These are phyloP conservation scores for Thamnidium elegans DNA, from an alignment of 192 early-diverging fungal species.

Conservation along the genomic window DNA sequence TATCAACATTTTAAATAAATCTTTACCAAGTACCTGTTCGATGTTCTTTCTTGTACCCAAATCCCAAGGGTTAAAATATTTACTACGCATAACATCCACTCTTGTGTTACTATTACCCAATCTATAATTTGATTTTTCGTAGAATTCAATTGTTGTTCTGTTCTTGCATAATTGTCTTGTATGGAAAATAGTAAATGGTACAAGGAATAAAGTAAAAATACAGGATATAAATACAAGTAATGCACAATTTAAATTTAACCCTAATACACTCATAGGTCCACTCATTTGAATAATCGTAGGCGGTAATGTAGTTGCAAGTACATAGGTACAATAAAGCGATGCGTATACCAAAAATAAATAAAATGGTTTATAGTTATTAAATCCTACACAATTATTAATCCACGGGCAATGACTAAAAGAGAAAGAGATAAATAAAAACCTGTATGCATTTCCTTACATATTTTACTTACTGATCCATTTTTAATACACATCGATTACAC, in stretches of 20 bases:
- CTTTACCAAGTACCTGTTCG: constrained; percentile 30
- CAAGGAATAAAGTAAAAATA: constrained; percentile 45
- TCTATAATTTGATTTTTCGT: constrained; percentile 33
- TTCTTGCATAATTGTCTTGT: constrained; percentile 46
- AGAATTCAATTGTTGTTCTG: constrained; percentile 55
- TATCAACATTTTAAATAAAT: constrained; percentile 20
- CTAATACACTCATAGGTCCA: constrained; percentile 29
- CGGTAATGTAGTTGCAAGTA: constrained; percentile 42
- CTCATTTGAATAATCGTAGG: constrained; percentile 22
- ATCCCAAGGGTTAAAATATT: constrained; percentile 40
- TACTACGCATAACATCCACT: constrained; percentile 27
- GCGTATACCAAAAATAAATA: constrained; percentile 47
- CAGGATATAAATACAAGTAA: constrained; percentile 39
- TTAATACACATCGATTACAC: constrained; percentile 35
- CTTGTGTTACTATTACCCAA: constrained; percentile 12
- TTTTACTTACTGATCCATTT: constrained; percentile 42
- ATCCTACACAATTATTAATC: constrained; percentile 41
- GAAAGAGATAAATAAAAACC: background rate
- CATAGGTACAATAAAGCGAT: constrained; percentile 35
- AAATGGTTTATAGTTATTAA: constrained; percentile 45
- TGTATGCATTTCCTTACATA: too few relatives aligned
- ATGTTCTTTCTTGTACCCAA: constrained; percentile 30
- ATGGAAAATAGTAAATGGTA: constrained; percentile 50
- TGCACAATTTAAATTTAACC: constrained; percentile 39
- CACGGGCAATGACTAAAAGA: constrained; percentile 36